A percentile compares a stretch with the other conserved stretches of the same genome.
These are phyloP conservation scores for Cenchrus americanus DNA, from an alignment of 176 grass and related monocot genomes.

Conservation along the genomic window DNA sequence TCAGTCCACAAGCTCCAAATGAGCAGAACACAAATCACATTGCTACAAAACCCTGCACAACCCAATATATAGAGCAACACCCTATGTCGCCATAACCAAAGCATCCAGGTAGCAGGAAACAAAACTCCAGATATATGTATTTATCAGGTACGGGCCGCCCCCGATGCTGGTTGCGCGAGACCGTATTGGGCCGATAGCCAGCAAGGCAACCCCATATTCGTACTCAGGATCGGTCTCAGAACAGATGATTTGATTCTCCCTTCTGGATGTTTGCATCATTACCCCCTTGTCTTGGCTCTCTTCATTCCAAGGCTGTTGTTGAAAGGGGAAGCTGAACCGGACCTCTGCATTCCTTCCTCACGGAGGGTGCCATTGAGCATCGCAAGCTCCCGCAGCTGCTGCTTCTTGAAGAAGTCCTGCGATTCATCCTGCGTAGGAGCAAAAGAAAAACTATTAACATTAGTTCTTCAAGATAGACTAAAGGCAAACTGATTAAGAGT, in stretches of 20 bases:
- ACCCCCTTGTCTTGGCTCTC: slow-evolving; percentile 93
- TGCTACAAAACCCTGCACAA: slow-evolving; percentile 45
- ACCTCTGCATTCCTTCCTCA: slow-evolving; percentile 86
- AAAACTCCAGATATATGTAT: slow-evolving; percentile 60
- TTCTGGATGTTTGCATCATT: slow-evolving; percentile 18
- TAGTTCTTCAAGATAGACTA: neutral
- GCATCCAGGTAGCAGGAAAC: slow-evolving; percentile 48
- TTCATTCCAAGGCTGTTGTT: slow-evolving; percentile 92
- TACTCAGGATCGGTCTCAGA: slow-evolving; percentile 45
- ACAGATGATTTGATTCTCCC: slow-evolving; percentile 53
- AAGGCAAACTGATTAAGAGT: neutral
- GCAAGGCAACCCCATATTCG: slow-evolving; percentile 54
- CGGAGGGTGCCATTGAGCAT: slow-evolving; percentile 92
- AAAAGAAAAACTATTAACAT: slow-evolving; percentile 10
- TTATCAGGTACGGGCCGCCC: slow-evolving; percentile 55
- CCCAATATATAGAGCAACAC: slow-evolving; percentile 42
- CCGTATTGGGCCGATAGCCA: slow-evolving; percentile 37
- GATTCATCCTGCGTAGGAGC: slow-evolving; percentile 76
- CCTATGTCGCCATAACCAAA: slow-evolving; percentile 42
- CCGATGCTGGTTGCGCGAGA: slow-evolving; percentile 37
- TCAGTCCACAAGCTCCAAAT: slow-evolving; percentile 34
- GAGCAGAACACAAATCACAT: slow-evolving; percentile 48
- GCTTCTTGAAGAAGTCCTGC: slow-evolving; percentile 97
- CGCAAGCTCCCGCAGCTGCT: slow-evolving; percentile 92
- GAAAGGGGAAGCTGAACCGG: slow-evolving; percentile 82